These are phyloP conservation scores for Umbellularia californica DNA, from an alignment of 164 flowering plant species.

Conservation along the genomic window DNA sequence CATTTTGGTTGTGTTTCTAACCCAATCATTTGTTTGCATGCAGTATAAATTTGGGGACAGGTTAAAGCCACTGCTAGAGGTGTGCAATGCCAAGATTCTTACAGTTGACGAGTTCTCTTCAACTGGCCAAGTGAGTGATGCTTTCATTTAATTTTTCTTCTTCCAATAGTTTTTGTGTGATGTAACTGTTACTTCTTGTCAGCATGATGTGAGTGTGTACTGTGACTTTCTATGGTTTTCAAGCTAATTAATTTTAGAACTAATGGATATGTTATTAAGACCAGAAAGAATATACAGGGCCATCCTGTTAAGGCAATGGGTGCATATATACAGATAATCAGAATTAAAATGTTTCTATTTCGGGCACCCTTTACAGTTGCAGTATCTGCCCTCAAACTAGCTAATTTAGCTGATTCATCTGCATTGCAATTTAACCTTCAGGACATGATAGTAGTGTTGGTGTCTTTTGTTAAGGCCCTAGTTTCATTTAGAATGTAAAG, in stretches of 20 bases:
- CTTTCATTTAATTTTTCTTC: slow-evolving; percentile 1
- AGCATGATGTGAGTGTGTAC: neutral
- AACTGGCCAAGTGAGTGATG: slow-evolving; percentile 43
- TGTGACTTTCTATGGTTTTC: neutral
- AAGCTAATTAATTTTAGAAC: neutral
- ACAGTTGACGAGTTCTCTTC: slow-evolving; percentile 31
- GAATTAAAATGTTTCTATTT: too few relatives aligned
- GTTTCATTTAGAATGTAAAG: too few relatives aligned
- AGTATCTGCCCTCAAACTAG: too few relatives aligned
- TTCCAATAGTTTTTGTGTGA: neutral
- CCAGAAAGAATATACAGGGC: neutral
- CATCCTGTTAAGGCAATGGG: too few relatives aligned
- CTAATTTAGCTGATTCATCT: too few relatives aligned
- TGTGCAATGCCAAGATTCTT: slow-evolving; percentile 51
- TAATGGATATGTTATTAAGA: neutral
- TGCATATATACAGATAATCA: too few relatives aligned
- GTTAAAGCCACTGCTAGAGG: slow-evolving; percentile 44
- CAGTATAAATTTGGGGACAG: slow-evolving; percentile 63
- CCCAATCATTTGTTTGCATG: slow-evolving; percentile 1
- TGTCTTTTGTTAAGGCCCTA: neutral
- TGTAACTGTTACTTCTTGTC: neutral
- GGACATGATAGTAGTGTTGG: too few relatives aligned
- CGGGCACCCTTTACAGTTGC: too few relatives aligned
- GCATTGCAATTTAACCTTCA: too few relatives aligned
- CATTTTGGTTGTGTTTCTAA: neutral